phyloP scores from a whole-genome alignment of 2,329 filamentous ascomycete species.

The Fusarium xylarioides region DNA sequence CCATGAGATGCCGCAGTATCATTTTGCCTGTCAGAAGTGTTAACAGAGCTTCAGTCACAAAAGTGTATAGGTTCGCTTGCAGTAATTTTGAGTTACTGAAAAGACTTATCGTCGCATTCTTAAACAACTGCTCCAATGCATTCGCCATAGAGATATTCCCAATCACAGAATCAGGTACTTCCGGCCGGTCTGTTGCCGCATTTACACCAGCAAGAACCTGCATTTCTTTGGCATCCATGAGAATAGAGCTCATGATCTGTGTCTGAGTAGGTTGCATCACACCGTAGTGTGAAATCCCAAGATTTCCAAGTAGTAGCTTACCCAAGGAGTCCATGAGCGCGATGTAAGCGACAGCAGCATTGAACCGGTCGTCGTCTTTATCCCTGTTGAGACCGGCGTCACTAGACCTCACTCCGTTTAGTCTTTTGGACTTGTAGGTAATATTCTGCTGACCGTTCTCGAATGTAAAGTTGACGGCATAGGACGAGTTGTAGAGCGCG shows the following conservation, averaged over 20 bases:
- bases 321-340: background rate
- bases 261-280: background rate
- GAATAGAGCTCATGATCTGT: slow-evolving; percentile 1
- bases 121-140: background rate
- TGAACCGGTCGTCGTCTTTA: rapidly evolving
- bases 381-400: rapidly evolving
- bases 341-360: background rate
- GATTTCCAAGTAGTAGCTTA: background rate
- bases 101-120: background rate
- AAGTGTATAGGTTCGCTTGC: too few relatives aligned
- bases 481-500: slow-evolving; percentile 4
- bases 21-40: background rate
- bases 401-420: background rate
- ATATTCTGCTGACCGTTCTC: background rate
- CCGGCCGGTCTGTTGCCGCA: rapidly evolving
- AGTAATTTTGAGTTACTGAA: background rate
- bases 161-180: background rate
- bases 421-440: rapidly evolving
- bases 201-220: background rate
- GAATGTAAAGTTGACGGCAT: background rate
- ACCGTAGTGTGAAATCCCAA: background rate
- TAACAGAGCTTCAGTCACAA: too few relatives aligned
- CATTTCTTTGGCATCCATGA: slow-evolving; percentile 20
- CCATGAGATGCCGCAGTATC: background rate
- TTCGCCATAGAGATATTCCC: background rate